Percentiles rank a stretch among this genome's conserved stretches.
Evolutionary conservation across 768 basidiomycete species (phyloP).

Genomic region (Tricholoma hemisulphureum): DNA sequence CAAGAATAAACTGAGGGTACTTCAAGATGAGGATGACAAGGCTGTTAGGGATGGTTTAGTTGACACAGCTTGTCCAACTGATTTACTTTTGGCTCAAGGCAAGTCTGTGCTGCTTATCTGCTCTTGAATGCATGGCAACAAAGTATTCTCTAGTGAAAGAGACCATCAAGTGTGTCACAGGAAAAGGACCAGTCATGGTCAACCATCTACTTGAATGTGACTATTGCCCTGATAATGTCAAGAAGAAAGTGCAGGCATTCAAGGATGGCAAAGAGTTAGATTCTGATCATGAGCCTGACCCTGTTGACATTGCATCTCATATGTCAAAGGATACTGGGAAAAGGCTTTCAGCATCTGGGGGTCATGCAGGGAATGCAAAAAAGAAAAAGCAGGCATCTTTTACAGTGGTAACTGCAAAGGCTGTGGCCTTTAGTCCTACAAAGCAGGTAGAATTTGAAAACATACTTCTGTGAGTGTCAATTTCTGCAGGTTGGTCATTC

Average conservation of each 20-base stretch:
- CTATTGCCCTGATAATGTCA: neutral
- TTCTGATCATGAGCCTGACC: neutral
- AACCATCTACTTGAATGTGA: neutral
- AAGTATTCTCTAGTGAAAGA: neutral
- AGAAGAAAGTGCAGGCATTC: neutral
- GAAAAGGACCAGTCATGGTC: too few species aligned
- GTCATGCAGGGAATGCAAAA: neutral
- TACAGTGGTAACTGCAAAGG: too few species aligned
- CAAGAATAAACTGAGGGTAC: too few species aligned
- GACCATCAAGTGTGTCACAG: neutral
- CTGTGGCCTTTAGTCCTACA: too few species aligned
- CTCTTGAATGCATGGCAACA: neutral
- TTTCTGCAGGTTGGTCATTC: neutral
- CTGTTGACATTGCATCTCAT: neutral
- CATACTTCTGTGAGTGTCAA: neutral
- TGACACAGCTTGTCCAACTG: neutral
- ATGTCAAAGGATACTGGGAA: neutral
- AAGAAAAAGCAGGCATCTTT: neutral
- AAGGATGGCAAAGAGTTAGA: neutral
- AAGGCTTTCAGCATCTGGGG: too few species aligned
- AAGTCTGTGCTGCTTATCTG: too few species aligned
- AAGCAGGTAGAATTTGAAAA: too few species aligned
- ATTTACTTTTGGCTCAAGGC: too few species aligned
- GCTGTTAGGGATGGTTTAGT: neutral
- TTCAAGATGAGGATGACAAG: too few species aligned